Percentiles rank a stretch among this genome's conserved stretches.
These are phyloP conservation scores for Lenzites betulinus DNA, from an alignment of 768 basidiomycete genomes.

Conservation along the genomic window DNA sequence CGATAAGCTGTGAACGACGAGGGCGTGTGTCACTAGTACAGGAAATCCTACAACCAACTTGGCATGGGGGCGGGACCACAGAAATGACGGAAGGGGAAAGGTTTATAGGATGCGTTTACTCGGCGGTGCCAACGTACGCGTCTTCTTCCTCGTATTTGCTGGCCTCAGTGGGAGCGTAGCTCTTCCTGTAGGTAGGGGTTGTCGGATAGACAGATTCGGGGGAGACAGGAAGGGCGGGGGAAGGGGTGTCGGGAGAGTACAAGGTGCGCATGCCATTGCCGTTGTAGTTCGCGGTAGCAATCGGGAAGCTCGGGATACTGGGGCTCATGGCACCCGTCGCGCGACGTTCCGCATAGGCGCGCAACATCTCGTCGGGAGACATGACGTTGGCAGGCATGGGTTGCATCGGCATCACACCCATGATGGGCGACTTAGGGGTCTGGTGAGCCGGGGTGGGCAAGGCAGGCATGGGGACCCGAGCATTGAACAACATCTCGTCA, in stretches of 20 bases:
- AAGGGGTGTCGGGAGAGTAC: constrained; percentile 30
- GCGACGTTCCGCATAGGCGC: constrained; percentile 62
- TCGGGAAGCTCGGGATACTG: constrained; percentile 27
- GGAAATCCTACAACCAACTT: constrained; percentile 19
- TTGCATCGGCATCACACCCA: constrained; percentile 43
- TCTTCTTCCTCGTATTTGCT: constrained; percentile 35
- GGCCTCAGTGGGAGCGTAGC: constrained; percentile 26
- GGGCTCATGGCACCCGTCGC: constrained; percentile 35
- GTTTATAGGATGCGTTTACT: constrained; percentile 11
- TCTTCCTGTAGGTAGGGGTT: constrained; percentile 21
- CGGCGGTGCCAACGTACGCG: constrained; percentile 32
- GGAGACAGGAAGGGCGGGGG: constrained; percentile 3
- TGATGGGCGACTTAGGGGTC: constrained; percentile 38
- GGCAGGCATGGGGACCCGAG: constrained; percentile 20
- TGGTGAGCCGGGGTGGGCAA: constrained; percentile 31
- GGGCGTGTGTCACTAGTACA: constrained; percentile 10
- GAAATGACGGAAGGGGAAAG: not conserved
- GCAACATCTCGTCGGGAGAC: constrained; percentile 77
- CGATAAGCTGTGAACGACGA: not conserved
- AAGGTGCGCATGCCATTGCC: constrained; percentile 36
- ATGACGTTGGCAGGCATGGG: constrained; percentile 44
- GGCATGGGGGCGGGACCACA: not conserved
- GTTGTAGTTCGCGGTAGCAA: constrained; percentile 30
- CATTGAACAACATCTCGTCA: constrained; percentile 47
- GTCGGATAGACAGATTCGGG: constrained; percentile 9